Evolutionary conservation across 2,329 filamentous ascomycete genomes (phyloP), one percentile per base, ranked within the genome.

Genomic region (Penicillium sp.): DNA sequence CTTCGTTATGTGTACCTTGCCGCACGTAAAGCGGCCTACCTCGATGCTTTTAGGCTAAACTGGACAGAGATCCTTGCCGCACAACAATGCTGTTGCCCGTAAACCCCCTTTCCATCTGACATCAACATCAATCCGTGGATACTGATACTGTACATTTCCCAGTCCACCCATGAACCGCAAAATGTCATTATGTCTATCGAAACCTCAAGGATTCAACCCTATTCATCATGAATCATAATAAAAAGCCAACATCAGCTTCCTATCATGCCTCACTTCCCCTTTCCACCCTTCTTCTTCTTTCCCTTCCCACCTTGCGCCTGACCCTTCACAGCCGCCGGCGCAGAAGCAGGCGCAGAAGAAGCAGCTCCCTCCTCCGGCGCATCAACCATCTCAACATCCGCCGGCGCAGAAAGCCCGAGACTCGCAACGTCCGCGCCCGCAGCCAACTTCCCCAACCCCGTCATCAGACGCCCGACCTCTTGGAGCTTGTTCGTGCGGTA

Each of bases 391-490:
- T 70, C 69, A 13, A 69, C 68, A 60, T 72, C 63, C 48, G 61
- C 51, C 17, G 55, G 52, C 59, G 61, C 46, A 55, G 72, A 51
- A 59, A 67, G 46, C 45, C 70, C 54, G 58, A 68, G 67, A 27
- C 80, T 84, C 12, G 83, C 84, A 79, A 89, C 87, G 51, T 80
- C 82, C 74, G 84, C 84, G 5, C 79, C 75, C 48, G 85, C 81
- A n/a, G 87, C 90, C 60, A 97, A 73, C 51, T 84, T 82, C 0
- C 91, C 91, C 56, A 99, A 73, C 36, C 87, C 84, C 45, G 85
- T 84, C 51, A 99, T 84, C 64, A 99, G 75, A 23, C 94, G 81
- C 20, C 88, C 87, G 8, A 99, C 91, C 75, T 97, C 93, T 49
- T 58, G 55, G 4, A 43, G 45, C 75, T 96, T 96, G 68, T 87